phyloP scores from a whole-genome alignment of 2,329 filamentous ascomycete species.

The Plenodomus tracheiphilus region DNA sequence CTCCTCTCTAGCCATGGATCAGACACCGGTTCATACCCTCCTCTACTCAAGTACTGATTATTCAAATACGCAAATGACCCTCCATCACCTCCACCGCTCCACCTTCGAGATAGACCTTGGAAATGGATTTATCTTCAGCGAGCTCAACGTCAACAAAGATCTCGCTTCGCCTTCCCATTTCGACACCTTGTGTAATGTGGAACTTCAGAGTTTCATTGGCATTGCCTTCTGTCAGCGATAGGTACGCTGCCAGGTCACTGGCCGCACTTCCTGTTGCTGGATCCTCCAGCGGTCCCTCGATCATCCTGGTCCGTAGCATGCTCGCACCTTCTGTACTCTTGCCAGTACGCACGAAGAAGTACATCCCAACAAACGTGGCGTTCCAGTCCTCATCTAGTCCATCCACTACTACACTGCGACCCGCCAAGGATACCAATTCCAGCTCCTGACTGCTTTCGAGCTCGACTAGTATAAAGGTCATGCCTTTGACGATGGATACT shows the following conservation, averaged over 20 bases:
- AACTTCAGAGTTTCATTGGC: constrained; percentile 42
- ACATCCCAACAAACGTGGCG: constrained; percentile 57
- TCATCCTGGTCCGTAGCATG: constrained; percentile 63
- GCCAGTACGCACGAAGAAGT: constrained; percentile 60
- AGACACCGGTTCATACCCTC: neutral
- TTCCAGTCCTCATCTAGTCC: constrained; percentile 56
- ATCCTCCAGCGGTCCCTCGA: constrained; percentile 55
- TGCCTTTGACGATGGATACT: constrained; percentile 67
- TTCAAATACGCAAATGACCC: constrained; percentile 30
- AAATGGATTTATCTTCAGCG: constrained; percentile 41
- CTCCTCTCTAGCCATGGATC: neutral
- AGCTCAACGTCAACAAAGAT: constrained; percentile 53
- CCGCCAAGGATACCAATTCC: constrained; percentile 45
- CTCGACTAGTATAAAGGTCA: constrained; percentile 71
- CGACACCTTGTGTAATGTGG: constrained; percentile 54
- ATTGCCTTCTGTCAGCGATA: constrained; percentile 47
- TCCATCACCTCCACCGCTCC: constrained; percentile 49
- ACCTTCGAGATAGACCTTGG: constrained; percentile 49
- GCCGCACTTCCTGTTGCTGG: constrained; percentile 57
- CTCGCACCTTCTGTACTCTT: constrained; percentile 29
- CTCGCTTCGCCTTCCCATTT: constrained; percentile 56
- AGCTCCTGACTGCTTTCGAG: constrained; percentile 65
- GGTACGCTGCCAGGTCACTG: constrained; percentile 50
- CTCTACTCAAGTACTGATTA: neutral
- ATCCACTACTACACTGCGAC: constrained; percentile 35